Conservation (phyloP, 2,329 filamentous ascomycete species). For the Onygenales sp. region DNA sequence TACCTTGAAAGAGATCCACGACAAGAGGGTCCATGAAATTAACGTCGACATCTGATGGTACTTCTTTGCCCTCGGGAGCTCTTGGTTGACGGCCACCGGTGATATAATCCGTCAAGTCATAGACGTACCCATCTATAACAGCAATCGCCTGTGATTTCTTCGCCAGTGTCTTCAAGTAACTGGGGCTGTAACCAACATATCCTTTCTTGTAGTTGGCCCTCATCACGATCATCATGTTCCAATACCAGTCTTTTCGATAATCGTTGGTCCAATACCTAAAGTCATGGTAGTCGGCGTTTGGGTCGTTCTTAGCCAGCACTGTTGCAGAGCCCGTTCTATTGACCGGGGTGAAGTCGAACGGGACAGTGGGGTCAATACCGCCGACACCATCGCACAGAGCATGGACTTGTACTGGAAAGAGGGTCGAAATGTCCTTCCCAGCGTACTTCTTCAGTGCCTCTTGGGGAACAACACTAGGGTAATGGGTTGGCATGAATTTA, state of each 20-base stretch:
- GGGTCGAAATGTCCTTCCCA: conserved; percentile 71
- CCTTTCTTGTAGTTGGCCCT: conserved; percentile 76
- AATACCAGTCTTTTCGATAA: conserved; percentile 82
- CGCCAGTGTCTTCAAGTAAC: conserved; percentile 66
- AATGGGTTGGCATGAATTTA: conserved; percentile 65
- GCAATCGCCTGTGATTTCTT: conserved; percentile 60
- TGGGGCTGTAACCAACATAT: conserved; percentile 68
- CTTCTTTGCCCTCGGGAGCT: conserved; percentile 44
- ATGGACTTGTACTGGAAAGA: conserved; percentile 92
- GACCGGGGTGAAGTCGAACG: conserved; percentile 68
- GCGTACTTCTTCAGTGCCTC: conserved; percentile 68
- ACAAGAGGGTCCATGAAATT: conserved; percentile 76
- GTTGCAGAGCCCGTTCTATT: conserved; percentile 63
- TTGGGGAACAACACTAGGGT: conserved; percentile 56
- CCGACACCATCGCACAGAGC: conserved; percentile 75
- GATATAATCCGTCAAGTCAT: conserved; percentile 81
- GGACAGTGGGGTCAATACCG: conserved; percentile 59
- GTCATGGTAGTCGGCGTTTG: conserved; percentile 78
- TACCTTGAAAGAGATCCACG: conserved; percentile 64
- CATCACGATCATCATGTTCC: conserved; percentile 72
- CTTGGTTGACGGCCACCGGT: conserved; percentile 60
- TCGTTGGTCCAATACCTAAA: conserved; percentile 81
- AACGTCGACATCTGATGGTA: conserved; percentile 43
- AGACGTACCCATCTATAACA: conserved; percentile 69
- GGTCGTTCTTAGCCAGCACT: conserved; percentile 56